Percentiles rank a stretch among this genome's conserved stretches.
Evolutionary conservation across 1,139 yeast species (phyloP).

Genomic region (Yamadazyma oceani): DNA sequence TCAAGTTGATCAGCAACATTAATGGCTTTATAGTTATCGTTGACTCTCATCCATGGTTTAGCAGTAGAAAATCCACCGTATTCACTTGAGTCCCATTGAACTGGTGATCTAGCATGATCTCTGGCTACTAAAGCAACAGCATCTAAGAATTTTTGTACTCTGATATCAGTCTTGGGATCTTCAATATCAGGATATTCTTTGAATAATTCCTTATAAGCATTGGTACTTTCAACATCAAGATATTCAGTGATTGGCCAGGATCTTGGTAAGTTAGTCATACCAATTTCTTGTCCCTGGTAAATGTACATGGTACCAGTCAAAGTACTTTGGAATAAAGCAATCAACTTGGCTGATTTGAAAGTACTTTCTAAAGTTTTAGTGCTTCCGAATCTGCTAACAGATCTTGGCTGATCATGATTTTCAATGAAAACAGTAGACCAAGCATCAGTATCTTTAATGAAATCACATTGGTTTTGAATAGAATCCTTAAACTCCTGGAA

Average conservation of each 20-base stretch:
- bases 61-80: slow-evolving; percentile 52
- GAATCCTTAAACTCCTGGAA: slow-evolving; percentile 46
- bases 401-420: slow-evolving; percentile 61
- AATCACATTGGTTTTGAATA: slow-evolving; percentile 21
- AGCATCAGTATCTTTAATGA: slow-evolving; percentile 52
- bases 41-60: slow-evolving; percentile 57
- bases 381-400: slow-evolving; percentile 49
- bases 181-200: slow-evolving; percentile 28
- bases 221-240: slow-evolving; percentile 49
- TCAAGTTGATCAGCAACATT: slow-evolving; percentile 48
- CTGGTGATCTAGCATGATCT: slow-evolving; percentile 60
- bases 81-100: slow-evolving; percentile 51
- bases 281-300: slow-evolving; percentile 64
- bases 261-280: slow-evolving; percentile 47
- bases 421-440: slow-evolving; percentile 60
- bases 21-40: slow-evolving; percentile 49
- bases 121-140: slow-evolving; percentile 41
- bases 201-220: slow-evolving; percentile 37
- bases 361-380: slow-evolving; percentile 30
- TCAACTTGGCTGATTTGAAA: slow-evolving; percentile 45
- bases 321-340: slow-evolving; percentile 46
- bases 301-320: slow-evolving; percentile 58
- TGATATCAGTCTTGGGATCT: slow-evolving; percentile 12
- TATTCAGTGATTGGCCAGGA: slow-evolving; percentile 52
- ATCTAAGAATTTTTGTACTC: slow-evolving; percentile 30